These are phyloP conservation scores for Globisporangium barbulae DNA, from an alignment of 352 stramenopile genomes.

Conservation along the genomic window DNA sequence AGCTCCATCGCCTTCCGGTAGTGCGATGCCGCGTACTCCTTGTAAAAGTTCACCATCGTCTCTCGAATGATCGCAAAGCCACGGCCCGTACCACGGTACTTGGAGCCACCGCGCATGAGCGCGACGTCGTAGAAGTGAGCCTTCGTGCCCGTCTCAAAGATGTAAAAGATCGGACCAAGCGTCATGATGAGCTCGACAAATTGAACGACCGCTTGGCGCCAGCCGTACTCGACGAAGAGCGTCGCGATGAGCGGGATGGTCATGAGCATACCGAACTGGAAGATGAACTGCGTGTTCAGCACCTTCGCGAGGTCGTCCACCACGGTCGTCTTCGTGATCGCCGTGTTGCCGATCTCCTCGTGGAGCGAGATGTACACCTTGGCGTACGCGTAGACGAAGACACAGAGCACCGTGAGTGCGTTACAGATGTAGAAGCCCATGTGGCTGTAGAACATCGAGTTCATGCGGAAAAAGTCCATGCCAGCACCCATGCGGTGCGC, in stretches of 20 bases:
- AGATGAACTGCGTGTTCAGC: conserved; percentile 86
- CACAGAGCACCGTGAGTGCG: conserved; percentile 72
- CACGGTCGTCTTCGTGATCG: conserved; percentile 73
- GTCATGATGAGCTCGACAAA: conserved; percentile 82
- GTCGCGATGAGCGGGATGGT: conserved; percentile 82
- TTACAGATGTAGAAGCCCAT: conserved; percentile 90
- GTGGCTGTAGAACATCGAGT: conserved; percentile 89
- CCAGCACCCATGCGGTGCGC: conserved; percentile 75
- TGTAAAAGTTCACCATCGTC: conserved; percentile 85
- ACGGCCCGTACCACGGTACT: conserved; percentile 82
- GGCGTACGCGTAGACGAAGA: conserved; percentile 78
- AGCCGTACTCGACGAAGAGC: conserved; percentile 81
- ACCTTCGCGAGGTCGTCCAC: conserved; percentile 74
- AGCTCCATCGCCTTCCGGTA: conserved; percentile 83
- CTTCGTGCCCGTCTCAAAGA: conserved; percentile 85
- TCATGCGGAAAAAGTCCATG: conserved; percentile 89
- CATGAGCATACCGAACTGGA: conserved; percentile 89
- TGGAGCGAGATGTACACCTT: conserved; percentile 87
- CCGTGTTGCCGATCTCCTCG: conserved; percentile 60
- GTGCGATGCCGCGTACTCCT: conserved; percentile 81
- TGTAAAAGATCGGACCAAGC: conserved; percentile 84
- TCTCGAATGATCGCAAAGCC: conserved; percentile 85
- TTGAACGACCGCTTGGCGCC: conserved; percentile 75
- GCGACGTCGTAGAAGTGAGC: conserved; percentile 84
- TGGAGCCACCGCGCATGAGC: conserved; percentile 84